A percentile compares a stretch with the other conserved stretches of the same genome.
Evolutionary conservation across 345 rosid genomes (phyloP).

Genomic region (Abelmoschus esculentus): DNA sequence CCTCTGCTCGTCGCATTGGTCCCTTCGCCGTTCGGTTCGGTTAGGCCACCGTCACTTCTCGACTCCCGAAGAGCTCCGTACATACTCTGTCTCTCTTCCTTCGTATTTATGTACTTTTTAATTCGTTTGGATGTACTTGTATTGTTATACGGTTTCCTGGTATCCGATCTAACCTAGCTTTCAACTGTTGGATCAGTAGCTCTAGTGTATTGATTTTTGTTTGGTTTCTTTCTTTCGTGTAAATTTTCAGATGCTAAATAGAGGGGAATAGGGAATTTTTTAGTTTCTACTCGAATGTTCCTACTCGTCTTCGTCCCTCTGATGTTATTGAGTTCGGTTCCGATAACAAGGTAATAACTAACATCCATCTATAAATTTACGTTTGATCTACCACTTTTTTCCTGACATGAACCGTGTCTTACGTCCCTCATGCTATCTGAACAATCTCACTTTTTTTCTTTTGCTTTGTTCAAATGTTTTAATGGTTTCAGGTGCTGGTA

Average conservation of each 20-base stretch:
- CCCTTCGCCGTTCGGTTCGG: too few relatives aligned
- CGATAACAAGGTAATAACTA: slow-evolving; percentile 21
- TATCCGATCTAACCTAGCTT: neutral
- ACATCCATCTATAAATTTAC: neutral
- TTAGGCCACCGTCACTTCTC: slow-evolving; percentile 72
- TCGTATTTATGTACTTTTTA: neutral
- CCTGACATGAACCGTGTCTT: neutral
- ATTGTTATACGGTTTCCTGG: neutral
- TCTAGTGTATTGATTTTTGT: neutral
- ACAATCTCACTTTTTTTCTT: neutral
- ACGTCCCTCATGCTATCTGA: neutral
- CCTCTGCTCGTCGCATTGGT: too few relatives aligned
- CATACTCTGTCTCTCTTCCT: neutral
- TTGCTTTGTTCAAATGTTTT: slow-evolving; percentile 14
- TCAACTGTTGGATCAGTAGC: neutral
- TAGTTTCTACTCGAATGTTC: neutral
- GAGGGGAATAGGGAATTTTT: neutral
- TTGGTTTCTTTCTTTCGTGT: neutral
- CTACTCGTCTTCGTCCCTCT: slow-evolving; percentile 48
- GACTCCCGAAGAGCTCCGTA: slow-evolving; percentile 58
- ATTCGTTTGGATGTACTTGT: neutral
- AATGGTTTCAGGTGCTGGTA: slow-evolving; percentile 69
- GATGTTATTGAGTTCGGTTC: slow-evolving; percentile 32
- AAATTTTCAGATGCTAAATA: neutral
- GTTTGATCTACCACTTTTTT: neutral